A percentile compares a stretch with the other conserved stretches of the same genome.
phyloP scores from a whole-genome alignment of 306 rosid species.

The Prinsepia uniflora region DNA sequence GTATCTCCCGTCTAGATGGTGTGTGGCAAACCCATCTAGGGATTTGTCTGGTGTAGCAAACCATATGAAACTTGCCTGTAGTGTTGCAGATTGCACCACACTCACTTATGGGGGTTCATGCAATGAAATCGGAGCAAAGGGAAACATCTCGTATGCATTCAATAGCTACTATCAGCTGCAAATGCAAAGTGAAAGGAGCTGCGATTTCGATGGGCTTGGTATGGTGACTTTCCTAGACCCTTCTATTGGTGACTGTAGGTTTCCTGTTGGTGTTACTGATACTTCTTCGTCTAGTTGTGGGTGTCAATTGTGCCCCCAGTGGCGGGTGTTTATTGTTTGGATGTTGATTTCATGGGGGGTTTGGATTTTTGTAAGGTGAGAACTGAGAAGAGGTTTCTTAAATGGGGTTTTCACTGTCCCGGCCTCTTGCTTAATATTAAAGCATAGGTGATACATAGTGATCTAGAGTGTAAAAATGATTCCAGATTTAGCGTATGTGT shows the following conservation, averaged over 20 bases:
- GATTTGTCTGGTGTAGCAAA: conserved; percentile 53
- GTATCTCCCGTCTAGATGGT: conserved; percentile 93
- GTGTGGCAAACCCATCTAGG: conserved; percentile 68
- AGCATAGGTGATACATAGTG: conserved; percentile 28
- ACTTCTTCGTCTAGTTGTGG: conserved; percentile 36
- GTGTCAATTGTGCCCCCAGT: conserved; percentile 28
- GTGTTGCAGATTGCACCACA: conserved; percentile 89
- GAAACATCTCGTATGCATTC: conserved; percentile 87
- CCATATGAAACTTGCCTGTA: conserved; percentile 74
- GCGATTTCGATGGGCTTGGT: conserved; percentile 85
- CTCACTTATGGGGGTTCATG: conserved; percentile 92
- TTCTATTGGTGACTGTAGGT: conserved; percentile 78
- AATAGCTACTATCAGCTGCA: conserved; percentile 92
- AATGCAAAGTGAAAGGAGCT: conserved; percentile 73
- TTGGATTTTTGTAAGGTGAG: conserved; percentile 39
- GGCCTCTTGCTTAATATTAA: conserved; percentile 32
- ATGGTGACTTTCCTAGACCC: conserved; percentile 80
- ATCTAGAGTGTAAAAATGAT: conserved; percentile 19
- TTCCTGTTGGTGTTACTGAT: conserved; percentile 77
- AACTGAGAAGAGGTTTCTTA: conserved; percentile 38
- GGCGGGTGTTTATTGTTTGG: conserved; percentile 27
- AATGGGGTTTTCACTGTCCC: conserved; percentile 52
- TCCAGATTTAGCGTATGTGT: conserved; percentile 30
- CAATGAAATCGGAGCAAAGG: conserved; percentile 78
- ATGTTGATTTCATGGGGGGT: conserved; percentile 35